Conservation (phyloP, 495 filamentous ascomycete genomes). For the Neurospora sp. region DNA sequence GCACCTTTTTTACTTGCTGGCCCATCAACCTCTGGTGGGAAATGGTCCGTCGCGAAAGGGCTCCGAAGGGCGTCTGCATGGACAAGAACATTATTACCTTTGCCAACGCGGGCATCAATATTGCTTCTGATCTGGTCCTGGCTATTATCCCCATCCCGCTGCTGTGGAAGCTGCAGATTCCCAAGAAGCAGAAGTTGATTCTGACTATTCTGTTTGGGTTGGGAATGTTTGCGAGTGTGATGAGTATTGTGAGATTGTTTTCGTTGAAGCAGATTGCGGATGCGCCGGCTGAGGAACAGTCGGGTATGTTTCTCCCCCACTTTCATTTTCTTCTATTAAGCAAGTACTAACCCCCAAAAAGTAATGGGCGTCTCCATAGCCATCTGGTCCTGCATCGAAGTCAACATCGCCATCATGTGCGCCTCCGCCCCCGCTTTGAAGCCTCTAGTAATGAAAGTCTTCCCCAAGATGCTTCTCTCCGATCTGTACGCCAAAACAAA, state of each 20-base stretch:
- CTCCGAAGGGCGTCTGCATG: slow-evolving; percentile 21
- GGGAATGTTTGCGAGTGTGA: slow-evolving; percentile 12
- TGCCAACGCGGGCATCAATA: slow-evolving; percentile 32
- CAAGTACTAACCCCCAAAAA: too few relatives aligned
- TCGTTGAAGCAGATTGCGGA: slow-evolving; percentile 7
- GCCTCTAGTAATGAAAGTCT: slow-evolving; percentile 19
- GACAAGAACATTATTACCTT: slow-evolving; percentile 23
- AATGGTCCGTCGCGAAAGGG: background rate
- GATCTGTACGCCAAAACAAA: slow-evolving; percentile 9
- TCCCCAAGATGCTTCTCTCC: slow-evolving; percentile 18
- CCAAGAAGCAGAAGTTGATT: slow-evolving; percentile 9
- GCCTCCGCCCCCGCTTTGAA: slow-evolving; percentile 37
- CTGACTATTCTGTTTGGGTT: slow-evolving; percentile 13
- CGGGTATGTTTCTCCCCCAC: background rate
- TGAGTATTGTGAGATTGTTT: slow-evolving; percentile 12
- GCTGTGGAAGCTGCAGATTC: slow-evolving; percentile 16
- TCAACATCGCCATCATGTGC: slow-evolving; percentile 40
- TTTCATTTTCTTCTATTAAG: background rate
- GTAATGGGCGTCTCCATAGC: slow-evolving; percentile 21
- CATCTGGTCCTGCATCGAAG: slow-evolving; percentile 41
- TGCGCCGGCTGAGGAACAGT: slow-evolving; percentile 1
- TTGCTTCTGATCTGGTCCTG: slow-evolving; percentile 28
- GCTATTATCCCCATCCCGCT: slow-evolving; percentile 27
- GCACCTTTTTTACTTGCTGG: slow-evolving; percentile 31
- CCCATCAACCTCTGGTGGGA: slow-evolving; percentile 30